Conservation (phyloP, 1,284 basidiomycete species). For the Ceratorhiza oryzae-sativae region DNA sequence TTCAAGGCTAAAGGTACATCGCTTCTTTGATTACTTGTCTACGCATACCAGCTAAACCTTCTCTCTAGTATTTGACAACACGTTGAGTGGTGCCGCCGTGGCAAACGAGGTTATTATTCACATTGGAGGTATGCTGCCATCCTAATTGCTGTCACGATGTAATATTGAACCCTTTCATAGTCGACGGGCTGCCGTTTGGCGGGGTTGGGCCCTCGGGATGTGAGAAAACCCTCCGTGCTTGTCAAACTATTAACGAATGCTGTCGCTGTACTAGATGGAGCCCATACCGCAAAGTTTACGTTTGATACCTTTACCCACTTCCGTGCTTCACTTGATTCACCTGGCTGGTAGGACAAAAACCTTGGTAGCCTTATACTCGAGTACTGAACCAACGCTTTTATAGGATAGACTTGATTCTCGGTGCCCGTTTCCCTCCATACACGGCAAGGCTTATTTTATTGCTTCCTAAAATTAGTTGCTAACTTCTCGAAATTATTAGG, state of each 20-base stretch:
- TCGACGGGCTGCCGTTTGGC: constrained; percentile 73
- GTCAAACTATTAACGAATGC: neutral
- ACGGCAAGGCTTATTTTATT: constrained; percentile 52
- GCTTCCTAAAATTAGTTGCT: neutral
- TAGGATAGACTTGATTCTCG: constrained; percentile 65
- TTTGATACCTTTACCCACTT: constrained; percentile 76
- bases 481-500: neutral
- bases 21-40: neutral
- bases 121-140: constrained; percentile 55
- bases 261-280: constrained; percentile 57
- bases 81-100: constrained; percentile 69
- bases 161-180: constrained; percentile 49
- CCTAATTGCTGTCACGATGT: neutral
- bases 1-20: constrained; percentile 67
- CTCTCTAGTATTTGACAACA: constrained; percentile 65
- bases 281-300: constrained; percentile 66
- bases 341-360: constrained; percentile 56
- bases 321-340: constrained; percentile 66
- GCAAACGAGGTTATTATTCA: constrained; percentile 72
- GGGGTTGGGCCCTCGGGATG: constrained; percentile 76
- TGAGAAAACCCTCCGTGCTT: constrained; percentile 51
- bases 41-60: neutral
- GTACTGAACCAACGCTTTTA: constrained; percentile 2
- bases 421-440: constrained; percentile 71
- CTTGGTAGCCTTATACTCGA: neutral